Conservation (phyloP, 2,329 filamentous ascomycete genomes). For the Cladosporium austrohemisphaericum region DNA sequence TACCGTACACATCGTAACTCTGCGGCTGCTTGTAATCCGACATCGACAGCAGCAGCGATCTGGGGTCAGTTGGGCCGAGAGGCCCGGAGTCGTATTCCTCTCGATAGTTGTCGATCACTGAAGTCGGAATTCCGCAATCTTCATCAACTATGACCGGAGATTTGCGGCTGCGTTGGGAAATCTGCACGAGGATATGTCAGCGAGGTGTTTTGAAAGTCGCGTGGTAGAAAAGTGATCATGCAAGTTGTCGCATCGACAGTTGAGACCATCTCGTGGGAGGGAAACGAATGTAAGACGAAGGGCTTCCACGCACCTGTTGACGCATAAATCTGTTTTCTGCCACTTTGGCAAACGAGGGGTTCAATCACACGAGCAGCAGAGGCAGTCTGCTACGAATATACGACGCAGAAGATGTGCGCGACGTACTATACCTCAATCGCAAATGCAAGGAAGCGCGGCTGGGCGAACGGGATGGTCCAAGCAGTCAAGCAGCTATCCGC, state of each 20-base stretch:
- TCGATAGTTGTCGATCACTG: conserved; percentile 30
- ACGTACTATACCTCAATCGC: conserved; percentile 14
- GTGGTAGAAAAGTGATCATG: conserved; percentile 11
- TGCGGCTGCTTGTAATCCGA: conserved; percentile 76
- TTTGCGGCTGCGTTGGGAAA: conserved; percentile 16
- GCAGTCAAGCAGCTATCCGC: conserved; percentile 32
- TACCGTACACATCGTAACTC: conserved; percentile 76
- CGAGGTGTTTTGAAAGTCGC: background rate
- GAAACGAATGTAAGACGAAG: conserved; percentile 15
- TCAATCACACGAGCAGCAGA: conserved; percentile 23
- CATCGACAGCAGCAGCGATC: conserved; percentile 61
- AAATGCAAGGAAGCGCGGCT: conserved; percentile 17
- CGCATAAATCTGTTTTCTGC: conserved; percentile 32
- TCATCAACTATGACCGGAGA: conserved; percentile 34
- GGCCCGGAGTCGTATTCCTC: conserved; percentile 48
- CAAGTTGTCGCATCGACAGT: conserved; percentile 1
- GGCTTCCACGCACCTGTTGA: conserved; percentile 31
- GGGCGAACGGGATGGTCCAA: conserved; percentile 20
- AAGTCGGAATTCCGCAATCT: conserved; percentile 32
- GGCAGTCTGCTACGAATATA: conserved; percentile 34
- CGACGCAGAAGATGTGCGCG: conserved; percentile 28
- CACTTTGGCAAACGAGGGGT: conserved; percentile 28
- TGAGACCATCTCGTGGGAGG: conserved; percentile 8
- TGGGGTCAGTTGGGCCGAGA: conserved; percentile 45
- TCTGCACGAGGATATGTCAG: conserved; percentile 7